Evolutionary conservation across 2,329 filamentous ascomycete species (phyloP).

Genomic region (Cordyceps javanica): DNA sequence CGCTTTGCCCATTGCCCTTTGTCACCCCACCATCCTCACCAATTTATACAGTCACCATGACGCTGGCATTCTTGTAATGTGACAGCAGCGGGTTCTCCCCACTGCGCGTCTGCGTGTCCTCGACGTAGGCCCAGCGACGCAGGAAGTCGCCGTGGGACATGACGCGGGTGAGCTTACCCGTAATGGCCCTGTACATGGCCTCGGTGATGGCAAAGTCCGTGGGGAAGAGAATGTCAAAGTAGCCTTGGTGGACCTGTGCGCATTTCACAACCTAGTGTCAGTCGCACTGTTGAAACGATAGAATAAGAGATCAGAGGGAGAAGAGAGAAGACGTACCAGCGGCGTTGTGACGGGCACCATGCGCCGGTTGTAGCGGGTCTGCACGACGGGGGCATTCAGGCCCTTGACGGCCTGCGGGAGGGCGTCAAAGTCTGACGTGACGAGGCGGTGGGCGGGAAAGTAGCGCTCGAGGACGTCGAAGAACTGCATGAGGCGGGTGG

Average conservation of each 20-base stretch:
- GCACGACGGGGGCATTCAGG: conserved; percentile 89
- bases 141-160: conserved; percentile 88
- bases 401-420: conserved; percentile 79
- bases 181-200: conserved; percentile 86
- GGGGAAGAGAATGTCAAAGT: conserved; percentile 98
- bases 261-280: neutral
- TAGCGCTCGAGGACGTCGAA: conserved; percentile 83
- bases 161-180: conserved; percentile 82
- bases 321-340: conserved; percentile 53
- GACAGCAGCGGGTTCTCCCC: conserved; percentile 89
- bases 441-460: conserved; percentile 83
- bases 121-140: conserved; percentile 79
- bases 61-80: conserved; percentile 94
- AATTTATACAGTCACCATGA: conserved; percentile 78
- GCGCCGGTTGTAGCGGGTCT: conserved; percentile 81
- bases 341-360: conserved; percentile 89
- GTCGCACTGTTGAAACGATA: too few relatives aligned
- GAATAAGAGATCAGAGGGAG: neutral
- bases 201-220: conserved; percentile 91
- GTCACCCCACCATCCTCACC: too few relatives aligned
- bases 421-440: conserved; percentile 85
- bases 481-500: conserved; percentile 92
- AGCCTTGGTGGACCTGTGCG: conserved; percentile 84
- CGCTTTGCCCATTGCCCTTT: too few relatives aligned
- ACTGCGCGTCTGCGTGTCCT: conserved; percentile 80